phyloP scores from a whole-genome alignment of 78 protist species.

The Anaeramoeba ignava region DNA sequence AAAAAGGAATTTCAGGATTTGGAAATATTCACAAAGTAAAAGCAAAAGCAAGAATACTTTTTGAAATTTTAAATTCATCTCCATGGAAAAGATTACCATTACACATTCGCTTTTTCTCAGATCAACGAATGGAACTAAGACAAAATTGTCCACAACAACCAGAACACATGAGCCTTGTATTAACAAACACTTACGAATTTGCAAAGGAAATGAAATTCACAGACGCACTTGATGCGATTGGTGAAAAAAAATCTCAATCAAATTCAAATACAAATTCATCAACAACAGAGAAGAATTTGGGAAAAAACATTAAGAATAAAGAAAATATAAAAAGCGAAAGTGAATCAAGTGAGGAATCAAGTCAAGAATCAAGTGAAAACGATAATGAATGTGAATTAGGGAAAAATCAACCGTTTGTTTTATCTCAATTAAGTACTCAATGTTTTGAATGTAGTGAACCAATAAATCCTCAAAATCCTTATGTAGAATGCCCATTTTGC shows the following conservation, averaged over 20 bases:
- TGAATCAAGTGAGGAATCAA: neutral
- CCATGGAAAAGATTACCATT: neutral
- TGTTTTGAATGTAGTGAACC: neutral
- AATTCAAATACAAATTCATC: neutral
- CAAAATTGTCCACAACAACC: neutral
- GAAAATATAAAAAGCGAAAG: neutral
- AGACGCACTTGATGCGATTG: too few species aligned
- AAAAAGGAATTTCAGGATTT: neutral
- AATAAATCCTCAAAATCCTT: neutral
- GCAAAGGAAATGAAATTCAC: neutral
- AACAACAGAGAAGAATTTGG: neutral
- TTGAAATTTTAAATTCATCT: neutral
- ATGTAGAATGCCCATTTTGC: neutral
- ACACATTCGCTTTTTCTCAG: neutral
- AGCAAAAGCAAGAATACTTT: neutral
- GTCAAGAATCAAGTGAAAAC: neutral
- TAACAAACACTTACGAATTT: neutral
- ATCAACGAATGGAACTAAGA: neutral
- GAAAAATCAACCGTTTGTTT: neutral
- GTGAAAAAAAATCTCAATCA: too few species aligned
- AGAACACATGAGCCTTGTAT: neutral
- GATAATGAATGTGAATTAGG: neutral
- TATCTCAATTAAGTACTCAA: too few species aligned
- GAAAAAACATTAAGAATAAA: neutral
- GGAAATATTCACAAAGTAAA: neutral